These are phyloP conservation scores for Nakazawaea pomicola DNA, from an alignment of 805 yeast genomes.

Conservation along the genomic window DNA sequence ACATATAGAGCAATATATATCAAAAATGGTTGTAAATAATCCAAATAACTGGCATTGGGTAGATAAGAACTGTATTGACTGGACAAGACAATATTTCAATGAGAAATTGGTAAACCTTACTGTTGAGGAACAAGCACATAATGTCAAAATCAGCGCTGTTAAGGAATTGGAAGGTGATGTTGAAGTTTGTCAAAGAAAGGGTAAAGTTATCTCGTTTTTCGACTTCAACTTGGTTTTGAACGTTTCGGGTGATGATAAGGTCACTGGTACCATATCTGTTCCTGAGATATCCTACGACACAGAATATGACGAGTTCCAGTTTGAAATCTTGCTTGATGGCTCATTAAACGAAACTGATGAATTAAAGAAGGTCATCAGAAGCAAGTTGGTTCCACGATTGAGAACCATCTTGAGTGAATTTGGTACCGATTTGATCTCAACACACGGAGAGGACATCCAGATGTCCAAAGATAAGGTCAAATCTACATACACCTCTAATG, in stretches of 20 bases:
- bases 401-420: conserved; percentile 57
- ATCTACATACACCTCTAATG: conserved; percentile 49
- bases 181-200: conserved; percentile 95
- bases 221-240: conserved; percentile 67
- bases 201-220: conserved; percentile 88
- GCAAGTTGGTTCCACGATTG: conserved; percentile 61
- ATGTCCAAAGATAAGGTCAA: conserved; percentile 62
- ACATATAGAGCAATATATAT: neutral
- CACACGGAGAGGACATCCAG: conserved; percentile 86
- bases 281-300: conserved; percentile 96
- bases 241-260: conserved; percentile 47
- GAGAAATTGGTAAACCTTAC: conserved; percentile 49
- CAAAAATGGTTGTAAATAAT: conserved; percentile 83
- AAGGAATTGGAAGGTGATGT: conserved; percentile 87
- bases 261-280: conserved; percentile 68
- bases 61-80: conserved; percentile 90
- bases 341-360: conserved; percentile 39
- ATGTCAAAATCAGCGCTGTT: conserved; percentile 36
- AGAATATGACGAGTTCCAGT: conserved; percentile 79
- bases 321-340: conserved; percentile 61
- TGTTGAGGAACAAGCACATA: conserved; percentile 23
- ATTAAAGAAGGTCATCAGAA: conserved; percentile 44
- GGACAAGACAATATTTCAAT: conserved; percentile 79
- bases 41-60: conserved; percentile 99
- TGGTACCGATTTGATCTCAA: conserved; percentile 70